Conservation (phyloP, 2,329 filamentous ascomycete species). For the Phialophora macrospora region DNA sequence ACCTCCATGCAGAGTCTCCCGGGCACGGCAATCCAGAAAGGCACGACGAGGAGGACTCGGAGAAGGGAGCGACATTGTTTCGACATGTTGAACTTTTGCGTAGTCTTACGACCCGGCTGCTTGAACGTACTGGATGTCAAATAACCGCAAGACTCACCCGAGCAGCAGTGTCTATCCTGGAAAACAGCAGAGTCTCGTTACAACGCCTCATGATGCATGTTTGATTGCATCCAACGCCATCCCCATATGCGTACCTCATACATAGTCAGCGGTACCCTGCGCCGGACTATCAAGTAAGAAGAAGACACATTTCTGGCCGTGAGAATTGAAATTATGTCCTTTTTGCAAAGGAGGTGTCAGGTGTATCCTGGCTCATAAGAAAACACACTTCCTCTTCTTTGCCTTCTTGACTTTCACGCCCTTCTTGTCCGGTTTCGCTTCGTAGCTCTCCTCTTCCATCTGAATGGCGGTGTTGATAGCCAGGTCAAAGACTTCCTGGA, state of each 20-base stretch:
- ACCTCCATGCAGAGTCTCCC: neutral
- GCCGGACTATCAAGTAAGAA: constrained; percentile 8
- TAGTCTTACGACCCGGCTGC: neutral
- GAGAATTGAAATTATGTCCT: constrained; percentile 12
- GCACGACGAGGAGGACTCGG: neutral
- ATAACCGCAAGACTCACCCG: neutral
- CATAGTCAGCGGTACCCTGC: neutral
- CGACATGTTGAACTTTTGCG: neutral
- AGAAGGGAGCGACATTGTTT: neutral
- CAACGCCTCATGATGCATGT: constrained; percentile 19
- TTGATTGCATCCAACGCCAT: constrained; percentile 23
- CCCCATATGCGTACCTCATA: constrained; percentile 22
- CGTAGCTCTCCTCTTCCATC: constrained; percentile 68
- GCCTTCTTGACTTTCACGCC: constrained; percentile 61
- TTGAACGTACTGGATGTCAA: neutral
- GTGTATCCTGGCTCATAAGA: constrained; percentile 63
- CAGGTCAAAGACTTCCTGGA: constrained; percentile 93
- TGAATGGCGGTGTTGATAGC: constrained; percentile 89
- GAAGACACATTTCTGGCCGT: constrained; percentile 25
- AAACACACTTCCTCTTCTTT: constrained; percentile 83
- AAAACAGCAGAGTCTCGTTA: constrained; percentile 19
- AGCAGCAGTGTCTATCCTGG: constrained; percentile 9
- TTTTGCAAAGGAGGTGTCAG: neutral
- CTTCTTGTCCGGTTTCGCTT: constrained; percentile 44
- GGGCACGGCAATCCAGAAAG: neutral